Conservation (phyloP, 139 green algal species). For the Spirogloea muscicola region DNA sequence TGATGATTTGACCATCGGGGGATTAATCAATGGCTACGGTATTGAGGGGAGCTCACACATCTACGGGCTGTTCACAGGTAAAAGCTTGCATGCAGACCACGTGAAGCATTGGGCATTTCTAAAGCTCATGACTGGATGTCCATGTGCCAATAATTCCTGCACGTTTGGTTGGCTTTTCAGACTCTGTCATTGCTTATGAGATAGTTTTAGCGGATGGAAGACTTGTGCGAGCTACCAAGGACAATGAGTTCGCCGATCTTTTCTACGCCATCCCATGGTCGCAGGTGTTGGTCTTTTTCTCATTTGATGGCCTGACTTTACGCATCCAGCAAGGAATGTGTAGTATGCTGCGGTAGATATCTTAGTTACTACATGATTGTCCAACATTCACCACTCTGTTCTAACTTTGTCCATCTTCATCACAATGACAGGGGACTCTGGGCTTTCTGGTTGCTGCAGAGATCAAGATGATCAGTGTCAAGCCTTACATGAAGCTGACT, state of each 20-base stretch:
- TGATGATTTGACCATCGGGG: slow-evolving; percentile 37
- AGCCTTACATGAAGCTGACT: slow-evolving; percentile 17
- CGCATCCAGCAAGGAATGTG: too few species aligned
- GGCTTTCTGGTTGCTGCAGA: slow-evolving; percentile 21
- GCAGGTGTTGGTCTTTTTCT: too few species aligned
- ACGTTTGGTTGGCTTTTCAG: background rate
- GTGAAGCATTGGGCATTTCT: too few species aligned
- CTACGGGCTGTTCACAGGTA: slow-evolving; percentile 45
- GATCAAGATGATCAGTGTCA: slow-evolving; percentile 19
- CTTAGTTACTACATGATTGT: too few species aligned
- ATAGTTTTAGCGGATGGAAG: slow-evolving; percentile 21
- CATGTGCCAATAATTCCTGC: too few species aligned
- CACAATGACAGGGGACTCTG: slow-evolving; percentile 30
- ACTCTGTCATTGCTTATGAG: slow-evolving; percentile 1
- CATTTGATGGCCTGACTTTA: too few species aligned
- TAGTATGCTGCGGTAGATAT: too few species aligned
- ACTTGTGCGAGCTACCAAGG: slow-evolving; percentile 6
- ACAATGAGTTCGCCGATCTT: slow-evolving; percentile 28
- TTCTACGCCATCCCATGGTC: slow-evolving; percentile 44
- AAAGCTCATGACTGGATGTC: too few species aligned
- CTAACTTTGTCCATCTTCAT: too few species aligned
- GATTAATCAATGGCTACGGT: slow-evolving; percentile 42
- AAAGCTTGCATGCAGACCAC: too few species aligned
- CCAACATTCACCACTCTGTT: too few species aligned
- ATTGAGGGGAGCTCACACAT: slow-evolving; percentile 36